These are phyloP conservation scores for Colletotrichum graminicola DNA, from an alignment of 2,329 filamentous ascomycete species.

Conservation along the genomic window DNA sequence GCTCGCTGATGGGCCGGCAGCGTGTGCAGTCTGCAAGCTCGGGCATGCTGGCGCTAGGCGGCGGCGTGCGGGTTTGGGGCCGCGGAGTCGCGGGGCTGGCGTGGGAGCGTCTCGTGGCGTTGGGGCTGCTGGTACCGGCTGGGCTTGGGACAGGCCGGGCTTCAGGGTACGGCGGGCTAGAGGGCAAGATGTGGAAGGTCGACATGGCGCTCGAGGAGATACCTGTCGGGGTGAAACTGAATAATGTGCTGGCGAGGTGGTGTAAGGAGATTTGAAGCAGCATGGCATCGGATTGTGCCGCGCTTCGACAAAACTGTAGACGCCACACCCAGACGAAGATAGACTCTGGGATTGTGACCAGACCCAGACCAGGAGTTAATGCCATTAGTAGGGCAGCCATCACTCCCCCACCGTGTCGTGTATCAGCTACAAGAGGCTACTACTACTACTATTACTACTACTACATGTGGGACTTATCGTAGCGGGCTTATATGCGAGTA, in stretches of 20 bases:
- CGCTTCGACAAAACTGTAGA: neutral
- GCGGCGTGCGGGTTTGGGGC: conserved; percentile 78
- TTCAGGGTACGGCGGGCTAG: conserved; percentile 62
- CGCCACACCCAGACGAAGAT: neutral
- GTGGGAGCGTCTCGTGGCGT: conserved; percentile 80
- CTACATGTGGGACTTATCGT: neutral
- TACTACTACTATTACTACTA: no score
- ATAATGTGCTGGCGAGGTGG: conserved; percentile 75
- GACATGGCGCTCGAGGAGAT: conserved; percentile 86
- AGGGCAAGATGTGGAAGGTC: conserved; percentile 78
- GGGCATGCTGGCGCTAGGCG: conserved; percentile 75
- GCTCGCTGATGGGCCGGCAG: conserved; percentile 78
- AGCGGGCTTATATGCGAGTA: neutral
- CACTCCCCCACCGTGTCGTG: neutral
- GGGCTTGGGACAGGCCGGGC: conserved; percentile 62
- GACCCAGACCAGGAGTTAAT: neutral
- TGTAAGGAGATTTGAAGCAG: conserved; percentile 75
- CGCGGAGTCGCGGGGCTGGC: conserved; percentile 78
- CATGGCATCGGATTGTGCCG: neutral
- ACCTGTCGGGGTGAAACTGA: conserved; percentile 69
- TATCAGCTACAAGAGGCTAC: neutral
- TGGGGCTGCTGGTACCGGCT: conserved; percentile 77
- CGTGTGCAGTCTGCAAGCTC: conserved; percentile 77
- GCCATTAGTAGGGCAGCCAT: neutral
- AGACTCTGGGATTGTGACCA: neutral